These are phyloP conservation scores for Leccinum sublutescens DNA, from an alignment of 768 basidiomycete genomes.

Conservation along the genomic window DNA sequence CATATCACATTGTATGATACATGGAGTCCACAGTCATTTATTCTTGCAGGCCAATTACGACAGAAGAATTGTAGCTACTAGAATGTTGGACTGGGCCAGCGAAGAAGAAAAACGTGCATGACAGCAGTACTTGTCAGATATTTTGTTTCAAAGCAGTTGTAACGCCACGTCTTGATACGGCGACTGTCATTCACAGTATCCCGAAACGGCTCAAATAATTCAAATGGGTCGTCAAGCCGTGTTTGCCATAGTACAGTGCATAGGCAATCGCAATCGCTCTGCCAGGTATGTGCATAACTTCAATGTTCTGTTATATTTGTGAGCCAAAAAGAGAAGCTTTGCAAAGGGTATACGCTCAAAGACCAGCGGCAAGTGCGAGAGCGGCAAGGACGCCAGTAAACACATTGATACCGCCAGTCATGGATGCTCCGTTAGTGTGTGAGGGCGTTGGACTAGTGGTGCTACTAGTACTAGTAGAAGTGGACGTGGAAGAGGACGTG, in stretches of 20 bases:
- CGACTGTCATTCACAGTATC: too few relatives aligned
- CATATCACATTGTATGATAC: too few relatives aligned
- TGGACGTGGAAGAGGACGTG: not conserved
- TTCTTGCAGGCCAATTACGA: too few relatives aligned
- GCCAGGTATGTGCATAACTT: not conserved
- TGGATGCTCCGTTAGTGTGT: conserved; percentile 6
- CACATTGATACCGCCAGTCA: conserved; percentile 7
- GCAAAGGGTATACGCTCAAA: conserved; percentile 6
- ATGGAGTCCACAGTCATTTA: too few relatives aligned
- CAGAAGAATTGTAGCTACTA: too few relatives aligned
- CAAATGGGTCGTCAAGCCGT: not conserved
- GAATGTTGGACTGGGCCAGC: too few relatives aligned
- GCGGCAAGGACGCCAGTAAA: conserved; percentile 11
- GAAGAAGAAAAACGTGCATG: too few relatives aligned
- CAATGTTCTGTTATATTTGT: not conserved
- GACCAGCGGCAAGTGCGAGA: conserved; percentile 11
- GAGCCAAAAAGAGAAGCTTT: not conserved
- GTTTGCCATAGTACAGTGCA: too few relatives aligned
- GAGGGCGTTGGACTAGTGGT: not conserved
- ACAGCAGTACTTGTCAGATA: too few relatives aligned
- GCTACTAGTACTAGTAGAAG: not conserved
- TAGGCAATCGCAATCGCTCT: not conserved
- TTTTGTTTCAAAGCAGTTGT: not conserved
- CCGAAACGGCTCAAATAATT: too few relatives aligned
- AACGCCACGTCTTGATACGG: not conserved